Conservation (phyloP, 169 alveolate genomes). For the Plasmodium chabaudi region DNA sequence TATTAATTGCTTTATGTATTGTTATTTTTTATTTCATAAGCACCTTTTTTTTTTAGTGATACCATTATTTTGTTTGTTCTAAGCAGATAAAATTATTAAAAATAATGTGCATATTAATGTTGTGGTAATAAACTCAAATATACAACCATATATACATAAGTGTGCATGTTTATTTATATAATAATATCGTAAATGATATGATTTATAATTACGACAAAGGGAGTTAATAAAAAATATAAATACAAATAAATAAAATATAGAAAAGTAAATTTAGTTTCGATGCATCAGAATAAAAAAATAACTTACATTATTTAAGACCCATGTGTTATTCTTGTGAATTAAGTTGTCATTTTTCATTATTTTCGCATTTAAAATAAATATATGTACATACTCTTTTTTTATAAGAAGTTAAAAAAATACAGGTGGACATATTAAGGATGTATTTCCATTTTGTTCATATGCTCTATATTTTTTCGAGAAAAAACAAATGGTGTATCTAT, state of each 20-base stretch:
- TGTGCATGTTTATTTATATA: neutral
- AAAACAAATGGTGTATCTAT: no score
- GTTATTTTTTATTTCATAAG: conserved; percentile 7
- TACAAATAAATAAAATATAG: neutral
- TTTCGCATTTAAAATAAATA: neutral
- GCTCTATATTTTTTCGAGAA: no score
- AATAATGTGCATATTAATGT: no score
- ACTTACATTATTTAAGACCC: conserved; percentile 48
- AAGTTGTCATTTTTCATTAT: conserved; percentile 58
- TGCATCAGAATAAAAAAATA: neutral
- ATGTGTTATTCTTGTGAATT: conserved; percentile 40
- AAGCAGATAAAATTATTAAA: conserved; percentile 5
- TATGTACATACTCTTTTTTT: neutral
- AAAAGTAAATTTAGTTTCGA: neutral
- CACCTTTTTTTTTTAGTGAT: conserved; percentile 51
- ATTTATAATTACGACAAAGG: neutral
- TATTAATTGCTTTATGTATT: neutral
- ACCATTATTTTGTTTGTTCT: conserved; percentile 25
- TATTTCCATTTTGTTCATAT: no score
- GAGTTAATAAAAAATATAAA: neutral
- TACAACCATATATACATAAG: neutral
- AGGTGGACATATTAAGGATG: no score
- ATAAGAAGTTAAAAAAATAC: no score
- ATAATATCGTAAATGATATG: neutral
- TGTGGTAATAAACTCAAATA: no score